Conservation (phyloP, 805 yeast genomes). For the Candida mattraensis region DNA sequence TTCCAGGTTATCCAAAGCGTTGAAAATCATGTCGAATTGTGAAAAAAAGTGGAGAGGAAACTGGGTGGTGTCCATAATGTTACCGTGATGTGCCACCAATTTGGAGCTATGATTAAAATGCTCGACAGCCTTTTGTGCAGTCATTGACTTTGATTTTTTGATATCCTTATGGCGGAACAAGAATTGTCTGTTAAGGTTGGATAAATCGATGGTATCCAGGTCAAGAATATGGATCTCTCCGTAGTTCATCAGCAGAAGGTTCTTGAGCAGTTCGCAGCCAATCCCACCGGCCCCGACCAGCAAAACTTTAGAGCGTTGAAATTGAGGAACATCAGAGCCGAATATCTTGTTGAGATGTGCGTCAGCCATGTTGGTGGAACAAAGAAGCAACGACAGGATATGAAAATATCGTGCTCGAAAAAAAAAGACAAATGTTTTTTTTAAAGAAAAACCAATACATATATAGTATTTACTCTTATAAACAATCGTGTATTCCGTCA, state of each 20-base stretch:
- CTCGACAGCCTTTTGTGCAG: slow-evolving; percentile 81
- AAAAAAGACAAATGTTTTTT: background rate
- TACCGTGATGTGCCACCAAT: slow-evolving; percentile 79
- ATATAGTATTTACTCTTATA: slow-evolving; percentile 1
- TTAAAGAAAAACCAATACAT: background rate
- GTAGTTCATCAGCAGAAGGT: slow-evolving; percentile 73
- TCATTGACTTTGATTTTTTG: slow-evolving; percentile 80
- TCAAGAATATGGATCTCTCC: slow-evolving; percentile 93
- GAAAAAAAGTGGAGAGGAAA: slow-evolving; percentile 78
- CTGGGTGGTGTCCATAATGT: slow-evolving; percentile 71
- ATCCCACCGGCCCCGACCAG: slow-evolving; percentile 97
- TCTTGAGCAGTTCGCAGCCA: slow-evolving; percentile 88
- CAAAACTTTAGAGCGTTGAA: slow-evolving; percentile 55
- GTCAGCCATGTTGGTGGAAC: slow-evolving; percentile 14
- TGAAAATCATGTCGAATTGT: slow-evolving; percentile 77
- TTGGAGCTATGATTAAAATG: slow-evolving; percentile 65
- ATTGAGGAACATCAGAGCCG: slow-evolving; percentile 35
- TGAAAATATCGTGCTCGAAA: background rate
- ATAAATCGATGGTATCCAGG: slow-evolving; percentile 89
- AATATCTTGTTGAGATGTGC: slow-evolving; percentile 43
- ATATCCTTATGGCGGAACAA: slow-evolving; percentile 87
- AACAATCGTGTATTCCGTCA: slow-evolving; percentile 3
- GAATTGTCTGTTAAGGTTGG: slow-evolving; percentile 92
- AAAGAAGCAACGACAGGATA: background rate
- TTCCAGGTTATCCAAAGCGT: slow-evolving; percentile 91